Evolutionary conservation across 495 filamentous ascomycete species (phyloP), one percentile per base, ranked within the genome.

Genomic region (Tuber indicum): DNA sequence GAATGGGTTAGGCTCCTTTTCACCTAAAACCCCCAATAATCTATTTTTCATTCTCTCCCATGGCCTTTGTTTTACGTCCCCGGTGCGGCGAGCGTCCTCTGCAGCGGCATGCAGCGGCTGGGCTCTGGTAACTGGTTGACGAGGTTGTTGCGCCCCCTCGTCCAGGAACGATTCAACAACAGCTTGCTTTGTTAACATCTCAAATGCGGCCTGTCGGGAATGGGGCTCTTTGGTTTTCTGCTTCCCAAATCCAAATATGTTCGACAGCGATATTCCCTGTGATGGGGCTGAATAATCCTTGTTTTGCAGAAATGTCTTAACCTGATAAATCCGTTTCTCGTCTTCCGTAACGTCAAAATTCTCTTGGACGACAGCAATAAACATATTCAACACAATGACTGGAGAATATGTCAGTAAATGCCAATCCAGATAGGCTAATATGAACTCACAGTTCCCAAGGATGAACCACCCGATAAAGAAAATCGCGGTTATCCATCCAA

Each of bases 321-420:
- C 93, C 85, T 99, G 96, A 81, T 98, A 92, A 75, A 97, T 86
- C 42, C 96, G 94, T 84, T 99, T 99, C 85, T 98, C 93, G 82
- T 99, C 96, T 84, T 99, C 96, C 12, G 94, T 94, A n/a, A 99
- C 94, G 85, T 99, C 96, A 83, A 99, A 99, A 83, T 97, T 99
- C 84, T 99, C 96, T 84, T 99, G 96, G 76, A 99, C 98, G 86
- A 99, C 96, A 86, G 96, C 96, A 92, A 99, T 99, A 86, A 99
- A 99, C 96, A 99, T 99, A 83, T 97, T 99, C 87, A 99, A 86
- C 70, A 98, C 89, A 86, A 99, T 97, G 83, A 98, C 81, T 83
- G 70, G 62, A 21, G 32, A 16, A 42, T 62, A 32, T 46, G 17
- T 71, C 5, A 32, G 17, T 26, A 43, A 45, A n/a, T 43, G 6